Evolutionary conservation across 495 filamentous ascomycete species (phyloP), one percentile per base, ranked within the genome.

Genomic region (Arthonia radiata): DNA sequence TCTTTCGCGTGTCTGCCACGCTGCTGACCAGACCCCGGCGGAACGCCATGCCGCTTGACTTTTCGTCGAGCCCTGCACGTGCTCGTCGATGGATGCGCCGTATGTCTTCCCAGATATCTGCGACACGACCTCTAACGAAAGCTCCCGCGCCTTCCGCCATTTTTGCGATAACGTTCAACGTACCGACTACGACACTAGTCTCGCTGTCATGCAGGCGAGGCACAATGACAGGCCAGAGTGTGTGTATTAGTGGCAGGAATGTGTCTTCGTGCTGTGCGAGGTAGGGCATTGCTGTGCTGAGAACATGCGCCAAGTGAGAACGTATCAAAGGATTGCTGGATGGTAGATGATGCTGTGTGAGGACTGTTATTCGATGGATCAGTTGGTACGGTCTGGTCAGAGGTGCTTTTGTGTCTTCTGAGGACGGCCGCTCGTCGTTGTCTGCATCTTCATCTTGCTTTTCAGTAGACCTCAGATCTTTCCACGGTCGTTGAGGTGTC

Each of bases 201-300:
- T 90, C 79, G 15, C 61, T 47, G 41, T 89, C 75, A 13, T 73
- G 58, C 4, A 93, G 56, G 18, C 77, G 59, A 3, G 60, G 47
- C 1, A 75, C 47, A 6, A 90, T 51, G 4, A 77, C 64, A 0
- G 81, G 78, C 79, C 81, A 97, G 14, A 93, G 48, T 3, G 75
- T 73, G 42, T 91, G 79, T 25, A 93, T 67, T 2, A 93, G 54
- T 0, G 86, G 86, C 1, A 97, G 54, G 41, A 90, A 92, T 8
- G 63, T 64, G 26, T 75, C 64, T 41, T 89, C 72, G 38, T 86
- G 67, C 0, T 57, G 52, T 2, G 71, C 61, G 2, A 93, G 59
- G 3, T 67, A 56, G 0, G 69, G 64, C 7, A 68, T 54, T 5
- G 74, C 64, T 3, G 68, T 71, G 13, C 57, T 46, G 17, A 92